Percentiles rank a stretch among this genome's conserved stretches.
Evolutionary conservation across 139 green algal species (phyloP).

Genomic region (Volvox africanus): DNA sequence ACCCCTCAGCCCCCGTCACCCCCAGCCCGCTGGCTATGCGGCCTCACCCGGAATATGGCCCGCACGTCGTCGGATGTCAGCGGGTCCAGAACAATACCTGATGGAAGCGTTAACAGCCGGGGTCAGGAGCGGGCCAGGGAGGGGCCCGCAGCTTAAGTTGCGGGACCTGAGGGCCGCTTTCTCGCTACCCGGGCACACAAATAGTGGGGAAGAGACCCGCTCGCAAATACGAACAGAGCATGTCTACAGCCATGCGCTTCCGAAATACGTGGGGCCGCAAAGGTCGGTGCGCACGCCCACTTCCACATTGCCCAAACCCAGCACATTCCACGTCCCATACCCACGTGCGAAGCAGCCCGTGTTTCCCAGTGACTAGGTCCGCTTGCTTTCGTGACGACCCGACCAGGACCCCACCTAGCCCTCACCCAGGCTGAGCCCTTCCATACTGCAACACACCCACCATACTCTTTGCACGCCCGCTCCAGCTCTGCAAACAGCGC

Average conservation of each 20-base stretch:
- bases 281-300: too few species aligned
- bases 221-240: too few species aligned
- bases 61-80: slow-evolving; percentile 24
- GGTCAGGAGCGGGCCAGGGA: neutral
- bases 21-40: neutral
- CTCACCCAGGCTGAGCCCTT: neutral
- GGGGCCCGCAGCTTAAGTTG: neutral
- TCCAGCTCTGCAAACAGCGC: slow-evolving; percentile 7
- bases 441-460: neutral
- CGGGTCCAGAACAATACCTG: slow-evolving; percentile 38
- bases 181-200: too few species aligned
- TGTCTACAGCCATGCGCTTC: too few species aligned
- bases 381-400: neutral
- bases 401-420: neutral
- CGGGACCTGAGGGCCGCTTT: too few species aligned
- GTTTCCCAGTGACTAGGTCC: neutral
- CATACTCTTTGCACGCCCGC: slow-evolving; percentile 26
- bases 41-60: slow-evolving; percentile 14
- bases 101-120: neutral
- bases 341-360: too few species aligned
- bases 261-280: too few species aligned
- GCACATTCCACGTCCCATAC: too few species aligned
- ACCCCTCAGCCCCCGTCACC: neutral
- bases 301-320: too few species aligned
- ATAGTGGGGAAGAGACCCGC: too few species aligned